A percentile compares a stretch with the other conserved stretches of the same genome.
These are phyloP conservation scores for Saccharum officinarum DNA, from an alignment of 176 grass and related monocot species.

Conservation along the genomic window DNA sequence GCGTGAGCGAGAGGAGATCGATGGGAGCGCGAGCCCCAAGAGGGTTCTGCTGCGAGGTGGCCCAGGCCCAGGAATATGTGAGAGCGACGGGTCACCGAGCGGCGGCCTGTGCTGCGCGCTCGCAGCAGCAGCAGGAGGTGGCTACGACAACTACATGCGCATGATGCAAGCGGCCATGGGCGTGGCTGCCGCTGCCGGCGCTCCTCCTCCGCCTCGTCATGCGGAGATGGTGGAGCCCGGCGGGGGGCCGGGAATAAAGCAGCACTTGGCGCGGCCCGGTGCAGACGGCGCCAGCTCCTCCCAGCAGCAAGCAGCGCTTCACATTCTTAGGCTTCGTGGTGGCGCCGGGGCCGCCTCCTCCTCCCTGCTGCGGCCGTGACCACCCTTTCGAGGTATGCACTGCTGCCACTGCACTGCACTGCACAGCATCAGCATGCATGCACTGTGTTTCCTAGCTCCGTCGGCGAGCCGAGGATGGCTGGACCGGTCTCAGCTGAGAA, in stretches of 20 bases:
- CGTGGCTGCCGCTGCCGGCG: background rate
- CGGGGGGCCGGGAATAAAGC: slow-evolving; percentile 31
- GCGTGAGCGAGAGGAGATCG: background rate
- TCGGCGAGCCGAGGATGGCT: background rate
- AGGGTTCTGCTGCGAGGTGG: slow-evolving; percentile 2
- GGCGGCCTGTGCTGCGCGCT: background rate
- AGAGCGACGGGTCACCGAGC: slow-evolving; percentile 12
- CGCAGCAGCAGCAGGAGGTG: slow-evolving; percentile 7
- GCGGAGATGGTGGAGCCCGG: slow-evolving; percentile 6
- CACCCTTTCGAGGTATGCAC: slow-evolving; percentile 33
- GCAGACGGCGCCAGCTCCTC: background rate
- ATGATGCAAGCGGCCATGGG: slow-evolving; percentile 27
- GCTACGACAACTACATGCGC: slow-evolving; percentile 35
- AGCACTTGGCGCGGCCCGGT: background rate
- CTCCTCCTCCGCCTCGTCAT: background rate
- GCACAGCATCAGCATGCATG: background rate
- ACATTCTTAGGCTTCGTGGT: slow-evolving; percentile 48
- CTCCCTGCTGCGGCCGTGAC: background rate
- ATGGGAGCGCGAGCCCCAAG: slow-evolving; percentile 25
- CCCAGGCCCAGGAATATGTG: slow-evolving; percentile 36
- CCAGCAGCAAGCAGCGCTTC: slow-evolving; percentile 8
- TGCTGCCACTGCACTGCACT: background rate
- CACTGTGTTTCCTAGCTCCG: background rate
- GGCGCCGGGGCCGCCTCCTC: background rate
- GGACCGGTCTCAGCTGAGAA: background rate